These are phyloP conservation scores for Periconia macrospinosa DNA, from an alignment of 2,329 filamentous ascomycete species.

Conservation along the genomic window DNA sequence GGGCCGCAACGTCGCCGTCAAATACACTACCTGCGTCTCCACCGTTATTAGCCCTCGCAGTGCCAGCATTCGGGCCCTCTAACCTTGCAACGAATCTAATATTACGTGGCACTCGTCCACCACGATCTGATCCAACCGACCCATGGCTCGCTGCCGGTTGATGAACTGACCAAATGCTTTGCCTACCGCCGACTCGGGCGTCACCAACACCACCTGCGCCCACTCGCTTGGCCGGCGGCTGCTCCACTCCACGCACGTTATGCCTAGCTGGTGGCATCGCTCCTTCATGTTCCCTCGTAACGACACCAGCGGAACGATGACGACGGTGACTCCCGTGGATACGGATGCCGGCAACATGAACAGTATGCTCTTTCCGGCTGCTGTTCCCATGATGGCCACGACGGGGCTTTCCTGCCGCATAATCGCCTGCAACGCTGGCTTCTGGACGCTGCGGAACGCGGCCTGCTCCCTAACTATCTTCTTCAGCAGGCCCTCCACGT, in stretches of 20 bases:
- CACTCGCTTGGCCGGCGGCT: constrained; percentile 7
- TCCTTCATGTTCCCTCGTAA: constrained; percentile 22
- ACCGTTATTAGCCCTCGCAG: constrained; percentile 14
- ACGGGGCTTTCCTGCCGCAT: constrained; percentile 4
- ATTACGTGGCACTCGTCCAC: constrained; percentile 5
- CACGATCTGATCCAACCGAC: constrained; percentile 20
- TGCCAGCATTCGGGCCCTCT: constrained; percentile 12
- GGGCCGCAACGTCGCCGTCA: constrained; percentile 22
- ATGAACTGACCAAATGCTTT: constrained; percentile 22
- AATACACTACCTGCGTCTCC: constrained; percentile 23
- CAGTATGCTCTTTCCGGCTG: constrained; percentile 25
- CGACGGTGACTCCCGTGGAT: constrained; percentile 15
- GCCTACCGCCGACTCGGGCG: constrained; percentile 21
- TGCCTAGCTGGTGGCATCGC: constrained; percentile 13
- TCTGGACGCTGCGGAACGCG: background rate
- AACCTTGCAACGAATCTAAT: constrained; percentile 16
- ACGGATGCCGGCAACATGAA: constrained; percentile 29
- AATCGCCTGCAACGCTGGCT: constrained; percentile 1
- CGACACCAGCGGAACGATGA: constrained; percentile 23
- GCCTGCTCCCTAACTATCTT: background rate
- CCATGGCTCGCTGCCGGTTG: constrained; percentile 14
- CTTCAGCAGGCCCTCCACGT: too few relatives aligned
- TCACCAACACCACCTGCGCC: constrained; percentile 24
- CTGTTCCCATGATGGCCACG: constrained; percentile 6
- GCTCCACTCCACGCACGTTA: constrained; percentile 20